These are phyloP conservation scores for Theobroma grandiflorum DNA, from an alignment of 441 rosid species.

Conservation along the genomic window DNA sequence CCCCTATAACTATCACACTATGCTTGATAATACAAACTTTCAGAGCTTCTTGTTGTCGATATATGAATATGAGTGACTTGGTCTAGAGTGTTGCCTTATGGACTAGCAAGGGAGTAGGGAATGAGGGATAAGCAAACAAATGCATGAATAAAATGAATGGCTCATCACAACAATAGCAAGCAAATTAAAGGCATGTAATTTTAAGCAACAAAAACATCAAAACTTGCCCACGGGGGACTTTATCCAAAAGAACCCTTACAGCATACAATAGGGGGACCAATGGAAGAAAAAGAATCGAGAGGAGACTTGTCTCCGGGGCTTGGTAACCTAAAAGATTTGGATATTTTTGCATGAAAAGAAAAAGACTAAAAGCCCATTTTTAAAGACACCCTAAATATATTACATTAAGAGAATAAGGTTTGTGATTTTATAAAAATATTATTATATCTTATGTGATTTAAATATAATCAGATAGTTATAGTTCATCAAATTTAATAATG, in stretches of 20 bases:
- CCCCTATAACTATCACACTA: not conserved
- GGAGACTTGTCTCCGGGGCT: not conserved
- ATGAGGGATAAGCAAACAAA: not conserved
- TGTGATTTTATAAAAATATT: not conserved
- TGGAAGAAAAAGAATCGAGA: not conserved
- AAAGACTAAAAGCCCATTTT: not conserved
- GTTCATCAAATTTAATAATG: not conserved
- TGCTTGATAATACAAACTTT: too few species aligned
- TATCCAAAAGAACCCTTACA: not conserved
- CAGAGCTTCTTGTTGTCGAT: not conserved
- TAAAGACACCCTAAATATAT: not conserved
- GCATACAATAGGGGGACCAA: not conserved
- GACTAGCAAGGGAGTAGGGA: not conserved
- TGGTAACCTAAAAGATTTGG: not conserved
- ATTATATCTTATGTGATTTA: too few species aligned
- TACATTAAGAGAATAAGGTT: not conserved
- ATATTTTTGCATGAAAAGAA: not conserved
- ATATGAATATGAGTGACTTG: not conserved
- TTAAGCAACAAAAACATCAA: not conserved
- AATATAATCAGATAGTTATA: not conserved
- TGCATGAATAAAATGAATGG: too few species aligned
- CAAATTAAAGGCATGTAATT: not conserved
- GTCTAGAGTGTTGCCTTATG: not conserved
- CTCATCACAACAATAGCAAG: not conserved
- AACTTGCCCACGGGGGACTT: not conserved